Conservation (phyloP, 2,329 filamentous ascomycete genomes). For the Plenodomus biglobosus region DNA sequence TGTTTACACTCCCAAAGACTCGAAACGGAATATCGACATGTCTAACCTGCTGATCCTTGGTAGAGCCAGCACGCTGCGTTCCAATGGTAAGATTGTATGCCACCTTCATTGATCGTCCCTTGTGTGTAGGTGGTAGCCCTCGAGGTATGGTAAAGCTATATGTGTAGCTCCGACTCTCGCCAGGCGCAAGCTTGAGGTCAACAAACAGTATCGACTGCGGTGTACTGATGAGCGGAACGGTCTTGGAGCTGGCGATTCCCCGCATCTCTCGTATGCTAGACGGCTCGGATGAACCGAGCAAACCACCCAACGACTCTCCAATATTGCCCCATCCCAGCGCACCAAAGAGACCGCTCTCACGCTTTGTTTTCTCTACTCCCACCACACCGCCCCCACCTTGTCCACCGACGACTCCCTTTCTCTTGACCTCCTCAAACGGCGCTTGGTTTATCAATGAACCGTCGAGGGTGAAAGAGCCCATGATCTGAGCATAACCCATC, state of each 20-base stretch:
- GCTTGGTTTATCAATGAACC: constrained; percentile 86
- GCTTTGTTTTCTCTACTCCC: constrained; percentile 73
- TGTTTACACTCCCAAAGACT: constrained; percentile 89
- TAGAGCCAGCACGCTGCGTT: constrained; percentile 79
- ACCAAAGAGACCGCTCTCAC: constrained; percentile 76
- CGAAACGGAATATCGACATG: constrained; percentile 93
- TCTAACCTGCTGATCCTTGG: constrained; percentile 74
- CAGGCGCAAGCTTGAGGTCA: constrained; percentile 81
- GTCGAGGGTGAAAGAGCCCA: constrained; percentile 88
- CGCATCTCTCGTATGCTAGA: constrained; percentile 97
- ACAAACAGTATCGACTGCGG: constrained; percentile 96
- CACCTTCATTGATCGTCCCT: constrained; percentile 91
- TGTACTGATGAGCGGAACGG: constrained; percentile 88
- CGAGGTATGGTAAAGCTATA: constrained; percentile 85
- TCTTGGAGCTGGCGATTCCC: constrained; percentile 78
- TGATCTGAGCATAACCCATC: constrained; percentile 97
- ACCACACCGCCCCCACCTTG: constrained; percentile 82
- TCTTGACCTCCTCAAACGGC: constrained; percentile 93
- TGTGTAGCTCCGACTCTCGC: constrained; percentile 83
- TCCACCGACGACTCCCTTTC: constrained; percentile 85
- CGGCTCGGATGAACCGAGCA: constrained; percentile 83
- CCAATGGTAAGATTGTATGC: constrained; percentile 88
- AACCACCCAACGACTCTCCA: constrained; percentile 81
- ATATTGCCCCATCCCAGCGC: constrained; percentile 86
- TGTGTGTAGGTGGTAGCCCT: constrained; percentile 87